These are phyloP conservation scores for Aspergillus felis DNA, from an alignment of 2,329 filamentous ascomycete species.

Conservation along the genomic window DNA sequence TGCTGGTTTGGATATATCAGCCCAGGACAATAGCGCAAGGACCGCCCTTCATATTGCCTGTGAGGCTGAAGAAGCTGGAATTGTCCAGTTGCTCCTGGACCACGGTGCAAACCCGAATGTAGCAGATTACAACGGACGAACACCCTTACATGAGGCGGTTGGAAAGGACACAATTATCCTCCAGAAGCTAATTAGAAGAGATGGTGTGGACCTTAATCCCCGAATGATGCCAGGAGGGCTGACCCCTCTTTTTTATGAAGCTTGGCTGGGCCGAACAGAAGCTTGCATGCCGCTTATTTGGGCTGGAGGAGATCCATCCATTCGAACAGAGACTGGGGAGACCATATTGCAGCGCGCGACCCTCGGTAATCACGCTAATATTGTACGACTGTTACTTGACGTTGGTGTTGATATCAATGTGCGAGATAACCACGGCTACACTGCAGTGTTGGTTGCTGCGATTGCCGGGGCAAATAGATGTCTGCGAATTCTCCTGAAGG, in stretches of 20 bases:
- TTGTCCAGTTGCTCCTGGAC: background rate
- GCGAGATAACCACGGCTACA: background rate
- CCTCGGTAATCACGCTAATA: background rate
- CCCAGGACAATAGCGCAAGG: too few species aligned
- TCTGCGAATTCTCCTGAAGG: background rate
- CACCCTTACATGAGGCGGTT: background rate
- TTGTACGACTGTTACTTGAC: background rate
- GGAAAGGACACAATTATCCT: background rate
- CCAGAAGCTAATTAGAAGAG: background rate
- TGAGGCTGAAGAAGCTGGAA: background rate
- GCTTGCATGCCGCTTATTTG: background rate
- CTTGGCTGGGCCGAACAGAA: background rate
- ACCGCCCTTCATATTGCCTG: background rate
- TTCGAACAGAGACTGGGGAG: background rate
- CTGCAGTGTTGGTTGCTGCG: background rate
- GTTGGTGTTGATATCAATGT: background rate
- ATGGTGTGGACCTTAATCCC: background rate
- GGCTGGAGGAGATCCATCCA: background rate
- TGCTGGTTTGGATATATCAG: too few species aligned
- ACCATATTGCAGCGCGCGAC: background rate
- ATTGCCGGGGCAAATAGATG: background rate
- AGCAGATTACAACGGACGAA: background rate
- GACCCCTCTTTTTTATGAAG: background rate
- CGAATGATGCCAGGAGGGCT: background rate
- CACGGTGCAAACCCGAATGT: background rate